Evolutionary conservation across 768 basidiomycete genomes (phyloP).

Genomic region (Rhizopogon salebrosus): DNA sequence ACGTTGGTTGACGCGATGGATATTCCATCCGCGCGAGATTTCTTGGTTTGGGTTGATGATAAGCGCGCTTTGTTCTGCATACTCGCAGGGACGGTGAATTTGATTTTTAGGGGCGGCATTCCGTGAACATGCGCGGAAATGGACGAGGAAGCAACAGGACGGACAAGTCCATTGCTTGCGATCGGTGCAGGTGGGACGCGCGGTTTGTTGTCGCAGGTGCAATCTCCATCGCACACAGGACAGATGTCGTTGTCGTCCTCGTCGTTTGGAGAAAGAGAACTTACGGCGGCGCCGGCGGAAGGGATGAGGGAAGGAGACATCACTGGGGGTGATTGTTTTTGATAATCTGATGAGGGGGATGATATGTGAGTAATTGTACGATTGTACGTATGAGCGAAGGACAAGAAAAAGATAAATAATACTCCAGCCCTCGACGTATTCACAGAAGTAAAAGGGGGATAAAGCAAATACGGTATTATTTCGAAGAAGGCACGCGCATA

Average conservation of each 20-base stretch:
- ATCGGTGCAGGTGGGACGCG: constrained; percentile 27
- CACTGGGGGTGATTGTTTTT: constrained; percentile 50
- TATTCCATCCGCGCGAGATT: constrained; percentile 17
- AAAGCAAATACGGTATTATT: constrained; percentile 13
- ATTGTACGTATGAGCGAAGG: constrained; percentile 3
- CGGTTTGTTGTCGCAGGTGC: constrained; percentile 62
- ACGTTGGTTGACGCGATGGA: constrained; percentile 35
- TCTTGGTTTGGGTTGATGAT: constrained; percentile 22
- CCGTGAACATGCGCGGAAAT: constrained; percentile 25
- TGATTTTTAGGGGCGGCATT: constrained; percentile 57
- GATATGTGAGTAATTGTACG: constrained; percentile 15
- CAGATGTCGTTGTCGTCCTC: constrained; percentile 86
- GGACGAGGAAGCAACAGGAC: constrained; percentile 33
- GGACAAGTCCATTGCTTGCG: constrained; percentile 28
- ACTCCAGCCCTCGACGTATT: constrained; percentile 13
- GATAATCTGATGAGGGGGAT: constrained; percentile 26
- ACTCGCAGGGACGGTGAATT: constrained; percentile 58
- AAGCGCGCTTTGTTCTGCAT: constrained; percentile 42
- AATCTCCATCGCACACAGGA: constrained; percentile 87
- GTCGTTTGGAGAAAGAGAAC: constrained; percentile 37
- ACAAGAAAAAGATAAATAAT: constrained; percentile 20
- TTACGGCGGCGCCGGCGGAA: constrained; percentile 51
- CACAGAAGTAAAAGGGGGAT: constrained; percentile 16
- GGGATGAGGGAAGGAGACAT: constrained; percentile 68
- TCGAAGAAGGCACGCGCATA: constrained; percentile 10